phyloP scores from a whole-genome alignment of 352 stramenopile genomes.

The Achlya hypogyna region DNA sequence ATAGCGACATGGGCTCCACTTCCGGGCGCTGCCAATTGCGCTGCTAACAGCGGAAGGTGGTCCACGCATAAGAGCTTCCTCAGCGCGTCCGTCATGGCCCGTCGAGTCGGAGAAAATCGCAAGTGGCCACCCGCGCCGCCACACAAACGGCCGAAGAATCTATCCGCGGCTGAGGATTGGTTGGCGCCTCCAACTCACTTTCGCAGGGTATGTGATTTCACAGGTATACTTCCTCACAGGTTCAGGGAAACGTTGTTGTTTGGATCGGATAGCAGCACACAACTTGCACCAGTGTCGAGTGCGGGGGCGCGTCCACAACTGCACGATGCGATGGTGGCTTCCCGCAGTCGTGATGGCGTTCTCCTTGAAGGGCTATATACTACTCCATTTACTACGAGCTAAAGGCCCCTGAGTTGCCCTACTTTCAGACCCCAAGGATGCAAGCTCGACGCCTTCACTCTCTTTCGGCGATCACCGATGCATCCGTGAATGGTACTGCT shows the following conservation, averaged over 20 bases:
- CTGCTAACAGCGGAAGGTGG: constrained; percentile 12
- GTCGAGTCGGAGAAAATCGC: neutral
- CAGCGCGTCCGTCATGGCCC: constrained; percentile 4
- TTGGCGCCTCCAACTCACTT: neutral
- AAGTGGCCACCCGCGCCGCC: neutral
- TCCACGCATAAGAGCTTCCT: constrained; percentile 11
- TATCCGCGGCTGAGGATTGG: neutral
- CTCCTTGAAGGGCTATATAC: no score
- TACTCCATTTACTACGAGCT: no score
- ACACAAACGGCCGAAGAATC: constrained; percentile 12
- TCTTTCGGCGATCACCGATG: no score
- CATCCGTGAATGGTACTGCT: no score
- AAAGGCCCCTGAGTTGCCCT: no score
- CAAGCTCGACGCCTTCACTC: no score
- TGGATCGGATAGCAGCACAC: neutral
- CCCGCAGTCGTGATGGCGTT: no score
- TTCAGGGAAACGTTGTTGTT: neutral
- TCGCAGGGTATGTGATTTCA: neutral
- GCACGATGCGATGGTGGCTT: no score
- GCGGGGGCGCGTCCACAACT: no score
- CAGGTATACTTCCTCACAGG: constrained; percentile 5
- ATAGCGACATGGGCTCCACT: neutral
- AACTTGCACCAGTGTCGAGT: neutral
- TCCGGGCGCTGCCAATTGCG: constrained; percentile 1
- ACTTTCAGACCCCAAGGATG: no score